phyloP scores from a whole-genome alignment of 352 stramenopile species.

The Phytophthora sansomeana region DNA sequence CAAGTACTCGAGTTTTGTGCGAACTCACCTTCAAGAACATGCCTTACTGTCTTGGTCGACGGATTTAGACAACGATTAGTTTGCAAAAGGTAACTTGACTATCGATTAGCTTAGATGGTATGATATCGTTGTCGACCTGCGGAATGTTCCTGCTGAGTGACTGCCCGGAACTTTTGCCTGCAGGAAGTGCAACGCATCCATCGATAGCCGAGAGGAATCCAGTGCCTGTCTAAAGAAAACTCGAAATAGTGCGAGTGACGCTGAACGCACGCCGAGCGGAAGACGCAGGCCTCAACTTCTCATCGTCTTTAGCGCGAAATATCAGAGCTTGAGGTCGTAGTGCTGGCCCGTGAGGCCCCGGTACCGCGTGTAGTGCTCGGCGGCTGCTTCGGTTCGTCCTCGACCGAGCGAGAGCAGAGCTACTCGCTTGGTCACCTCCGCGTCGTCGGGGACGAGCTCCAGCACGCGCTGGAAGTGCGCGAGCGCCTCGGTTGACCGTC shows the following conservation, averaged over 20 bases:
- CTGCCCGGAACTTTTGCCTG: slow-evolving; percentile 2
- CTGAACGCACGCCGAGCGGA: slow-evolving; percentile 25
- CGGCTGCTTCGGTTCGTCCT: slow-evolving; percentile 32
- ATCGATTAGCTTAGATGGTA: not conserved
- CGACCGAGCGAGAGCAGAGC: slow-evolving; percentile 55
- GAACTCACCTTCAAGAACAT: slow-evolving; percentile 17
- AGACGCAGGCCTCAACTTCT: slow-evolving; percentile 11
- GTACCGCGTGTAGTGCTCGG: slow-evolving; percentile 57
- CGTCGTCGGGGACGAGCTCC: slow-evolving; percentile 46
- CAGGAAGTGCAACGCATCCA: slow-evolving; percentile 4
- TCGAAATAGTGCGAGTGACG: slow-evolving; percentile 34
- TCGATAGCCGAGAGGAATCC: slow-evolving; percentile 19
- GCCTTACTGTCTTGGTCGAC: slow-evolving; percentile 7
- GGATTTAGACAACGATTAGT: slow-evolving; percentile 13
- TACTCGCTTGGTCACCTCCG: slow-evolving; percentile 46
- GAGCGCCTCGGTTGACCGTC: slow-evolving; percentile 51
- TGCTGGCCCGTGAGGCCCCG: slow-evolving; percentile 54
- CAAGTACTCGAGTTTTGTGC: slow-evolving; percentile 3
- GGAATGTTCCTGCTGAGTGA: not conserved
- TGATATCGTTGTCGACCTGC: not conserved
- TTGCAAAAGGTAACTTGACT: not conserved
- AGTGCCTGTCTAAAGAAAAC: slow-evolving; percentile 23
- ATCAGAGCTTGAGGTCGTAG: slow-evolving; percentile 72
- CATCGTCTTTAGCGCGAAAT: slow-evolving; percentile 14
- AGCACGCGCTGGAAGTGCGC: slow-evolving; percentile 55